Conservation (phyloP, 352 stramenopile genomes). For the Globisporangium polare region DNA sequence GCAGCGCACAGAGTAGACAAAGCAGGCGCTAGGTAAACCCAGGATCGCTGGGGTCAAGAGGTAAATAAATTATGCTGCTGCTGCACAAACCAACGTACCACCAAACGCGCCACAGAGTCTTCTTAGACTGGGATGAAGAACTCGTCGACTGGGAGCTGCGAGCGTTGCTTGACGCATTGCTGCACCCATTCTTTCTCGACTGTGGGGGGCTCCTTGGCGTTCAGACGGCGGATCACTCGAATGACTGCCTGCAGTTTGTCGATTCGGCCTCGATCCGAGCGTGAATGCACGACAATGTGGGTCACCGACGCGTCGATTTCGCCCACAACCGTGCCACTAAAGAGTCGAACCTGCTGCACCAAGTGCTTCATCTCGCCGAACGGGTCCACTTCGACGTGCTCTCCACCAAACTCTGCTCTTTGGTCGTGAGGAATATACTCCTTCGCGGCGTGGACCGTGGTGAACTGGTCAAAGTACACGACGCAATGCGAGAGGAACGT, state of each 20-base stretch:
- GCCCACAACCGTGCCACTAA: slow-evolving; percentile 35
- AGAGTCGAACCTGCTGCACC: slow-evolving; percentile 56
- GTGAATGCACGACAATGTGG: slow-evolving; percentile 48
- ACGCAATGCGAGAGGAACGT: slow-evolving; percentile 79
- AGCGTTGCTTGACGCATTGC: slow-evolving; percentile 35
- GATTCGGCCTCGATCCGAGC: slow-evolving; percentile 24
- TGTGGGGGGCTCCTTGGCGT: slow-evolving; percentile 39
- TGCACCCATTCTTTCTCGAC: slow-evolving; percentile 66
- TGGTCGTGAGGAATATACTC: neutral
- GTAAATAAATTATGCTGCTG: slow-evolving; percentile 41
- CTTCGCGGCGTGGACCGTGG: slow-evolving; percentile 10
- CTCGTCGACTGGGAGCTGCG: slow-evolving; percentile 48
- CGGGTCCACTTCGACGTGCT: slow-evolving; percentile 17
- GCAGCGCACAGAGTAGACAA: neutral
- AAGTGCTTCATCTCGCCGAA: slow-evolving; percentile 45
- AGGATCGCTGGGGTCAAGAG: neutral
- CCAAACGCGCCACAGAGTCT: neutral
- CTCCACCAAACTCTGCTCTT: neutral
- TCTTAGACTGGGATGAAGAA: slow-evolving; percentile 54
- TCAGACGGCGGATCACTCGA: slow-evolving; percentile 38
- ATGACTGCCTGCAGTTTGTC: slow-evolving; percentile 40
- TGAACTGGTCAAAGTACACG: slow-evolving; percentile 54
- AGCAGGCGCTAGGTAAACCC: slow-evolving; percentile 1
- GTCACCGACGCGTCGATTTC: slow-evolving; percentile 50
- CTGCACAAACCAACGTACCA: slow-evolving; percentile 3